phyloP scores from a whole-genome alignment of 1,284 basidiomycete genomes.

The Termitomyces sp. region DNA sequence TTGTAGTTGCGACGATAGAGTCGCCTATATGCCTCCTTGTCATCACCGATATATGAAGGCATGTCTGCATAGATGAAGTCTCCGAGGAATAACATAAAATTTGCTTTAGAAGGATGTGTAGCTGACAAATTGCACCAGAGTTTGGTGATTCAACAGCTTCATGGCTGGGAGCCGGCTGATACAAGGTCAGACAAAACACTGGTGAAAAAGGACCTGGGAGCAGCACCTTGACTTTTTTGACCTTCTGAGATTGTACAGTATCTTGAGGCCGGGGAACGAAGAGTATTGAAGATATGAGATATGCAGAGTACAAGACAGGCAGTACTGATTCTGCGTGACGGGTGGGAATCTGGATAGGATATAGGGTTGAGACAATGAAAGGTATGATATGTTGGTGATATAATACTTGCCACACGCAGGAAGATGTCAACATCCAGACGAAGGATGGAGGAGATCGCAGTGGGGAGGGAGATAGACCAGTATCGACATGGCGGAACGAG shows the following conservation, averaged over 20 bases:
- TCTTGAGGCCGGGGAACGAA: conserved; percentile 11
- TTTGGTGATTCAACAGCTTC: background rate
- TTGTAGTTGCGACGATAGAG: conserved; percentile 61
- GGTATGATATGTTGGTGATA: background rate
- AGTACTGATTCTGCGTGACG: conserved; percentile 25
- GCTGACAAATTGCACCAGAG: background rate
- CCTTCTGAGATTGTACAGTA: conserved; percentile 6
- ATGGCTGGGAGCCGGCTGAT: conserved; percentile 2
- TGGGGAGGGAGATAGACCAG: conserved; percentile 18
- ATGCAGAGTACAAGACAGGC: conserved; percentile 27
- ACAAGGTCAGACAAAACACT: conserved; percentile 1
- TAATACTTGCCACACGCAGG: conserved; percentile 32
- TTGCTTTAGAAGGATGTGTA: conserved; percentile 25
- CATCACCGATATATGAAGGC: conserved; percentile 56
- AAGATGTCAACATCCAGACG: conserved; percentile 36
- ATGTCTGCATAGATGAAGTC: conserved; percentile 80
- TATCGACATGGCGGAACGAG: conserved; percentile 7
- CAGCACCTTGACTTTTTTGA: conserved; percentile 1
- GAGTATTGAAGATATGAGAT: conserved; percentile 21
- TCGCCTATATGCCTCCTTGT: conserved; percentile 52
- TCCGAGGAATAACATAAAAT: conserved; percentile 64
- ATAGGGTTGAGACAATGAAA: background rate
- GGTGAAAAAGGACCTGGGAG: background rate
- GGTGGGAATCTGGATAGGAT: conserved; percentile 28
- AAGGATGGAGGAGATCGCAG: conserved; percentile 32